A percentile compares a stretch with the other conserved stretches of the same genome.
These are phyloP conservation scores for Metarhizium humberi DNA, from an alignment of 2,329 filamentous ascomycete genomes.

Conservation along the genomic window DNA sequence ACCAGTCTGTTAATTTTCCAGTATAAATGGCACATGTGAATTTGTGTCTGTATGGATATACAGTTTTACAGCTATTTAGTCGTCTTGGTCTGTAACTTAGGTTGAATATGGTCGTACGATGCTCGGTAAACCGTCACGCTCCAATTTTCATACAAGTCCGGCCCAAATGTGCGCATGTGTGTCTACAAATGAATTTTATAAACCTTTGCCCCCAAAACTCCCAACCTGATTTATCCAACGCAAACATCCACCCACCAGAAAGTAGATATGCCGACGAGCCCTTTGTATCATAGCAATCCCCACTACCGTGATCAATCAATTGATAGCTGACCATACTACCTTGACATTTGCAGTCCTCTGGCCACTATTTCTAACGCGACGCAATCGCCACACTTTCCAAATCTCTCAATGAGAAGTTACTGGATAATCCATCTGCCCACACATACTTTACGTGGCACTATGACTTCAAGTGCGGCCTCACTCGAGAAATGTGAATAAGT, in stretches of 20 bases:
- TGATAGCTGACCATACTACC: no score
- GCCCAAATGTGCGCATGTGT: neutral
- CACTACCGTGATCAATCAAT: neutral
- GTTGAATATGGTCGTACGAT: no score
- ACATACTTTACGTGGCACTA: no score
- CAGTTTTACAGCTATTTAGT: no score
- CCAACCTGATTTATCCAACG: neutral
- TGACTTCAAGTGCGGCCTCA: constrained; percentile 20
- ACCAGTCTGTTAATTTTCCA: no score
- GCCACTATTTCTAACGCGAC: neutral
- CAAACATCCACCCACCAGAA: neutral
- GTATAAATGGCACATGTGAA: no score
- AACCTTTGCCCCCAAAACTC: neutral
- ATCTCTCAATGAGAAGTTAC: neutral
- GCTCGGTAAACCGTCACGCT: neutral
- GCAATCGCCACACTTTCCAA: neutral
- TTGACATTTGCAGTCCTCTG: no score
- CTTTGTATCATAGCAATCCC: neutral
- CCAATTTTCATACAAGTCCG: neutral
- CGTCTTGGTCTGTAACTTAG: no score
- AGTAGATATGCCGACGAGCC: neutral
- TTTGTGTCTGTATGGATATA: no score
- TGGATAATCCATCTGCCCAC: no score
- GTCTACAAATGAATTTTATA: neutral
- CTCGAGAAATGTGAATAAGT: constrained; percentile 92